These are phyloP conservation scores for Tripterygium wilfordii DNA, from an alignment of 177 flowering plant genomes.

Conservation along the genomic window DNA sequence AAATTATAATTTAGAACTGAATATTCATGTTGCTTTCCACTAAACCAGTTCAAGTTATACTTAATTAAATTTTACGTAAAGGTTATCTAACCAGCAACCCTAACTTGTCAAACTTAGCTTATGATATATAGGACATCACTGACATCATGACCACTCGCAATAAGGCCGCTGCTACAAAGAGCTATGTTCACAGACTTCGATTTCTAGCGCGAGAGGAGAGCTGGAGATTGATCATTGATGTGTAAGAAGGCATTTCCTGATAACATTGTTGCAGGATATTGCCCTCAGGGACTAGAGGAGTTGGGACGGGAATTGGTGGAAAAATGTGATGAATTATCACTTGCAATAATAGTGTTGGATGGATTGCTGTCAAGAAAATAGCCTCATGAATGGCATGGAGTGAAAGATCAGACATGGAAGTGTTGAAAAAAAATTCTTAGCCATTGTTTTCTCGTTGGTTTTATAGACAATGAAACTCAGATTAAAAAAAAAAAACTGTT, in stretches of 20 bases:
- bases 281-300: conserved; percentile 14
- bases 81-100: too few relatives aligned
- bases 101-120: conserved; percentile 17
- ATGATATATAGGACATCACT: conserved; percentile 17
- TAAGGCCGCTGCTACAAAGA: conserved; percentile 10
- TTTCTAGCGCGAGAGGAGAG: conserved; percentile 9
- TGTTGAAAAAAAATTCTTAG: neutral
- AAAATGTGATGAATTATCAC: conserved; percentile 25
- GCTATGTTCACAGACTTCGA: conserved; percentile 7
- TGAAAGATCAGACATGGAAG: neutral
- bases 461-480: too few relatives aligned
- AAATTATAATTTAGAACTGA: too few relatives aligned
- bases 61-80: too few relatives aligned
- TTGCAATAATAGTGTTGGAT: conserved; percentile 27
- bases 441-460: too few relatives aligned
- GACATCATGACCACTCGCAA: conserved; percentile 26
- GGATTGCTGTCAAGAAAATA: conserved; percentile 19
- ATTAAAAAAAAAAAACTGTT: too few relatives aligned
- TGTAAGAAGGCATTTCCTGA: conserved; percentile 16
- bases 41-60: too few relatives aligned
- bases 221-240: conserved; percentile 23
- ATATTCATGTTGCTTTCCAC: too few relatives aligned
- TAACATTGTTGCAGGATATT: neutral
- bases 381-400: conserved; percentile 13
- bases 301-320: conserved; percentile 6